These are phyloP conservation scores for Pezicula radicicola DNA, from an alignment of 2,329 filamentous ascomycete species.

Conservation along the genomic window DNA sequence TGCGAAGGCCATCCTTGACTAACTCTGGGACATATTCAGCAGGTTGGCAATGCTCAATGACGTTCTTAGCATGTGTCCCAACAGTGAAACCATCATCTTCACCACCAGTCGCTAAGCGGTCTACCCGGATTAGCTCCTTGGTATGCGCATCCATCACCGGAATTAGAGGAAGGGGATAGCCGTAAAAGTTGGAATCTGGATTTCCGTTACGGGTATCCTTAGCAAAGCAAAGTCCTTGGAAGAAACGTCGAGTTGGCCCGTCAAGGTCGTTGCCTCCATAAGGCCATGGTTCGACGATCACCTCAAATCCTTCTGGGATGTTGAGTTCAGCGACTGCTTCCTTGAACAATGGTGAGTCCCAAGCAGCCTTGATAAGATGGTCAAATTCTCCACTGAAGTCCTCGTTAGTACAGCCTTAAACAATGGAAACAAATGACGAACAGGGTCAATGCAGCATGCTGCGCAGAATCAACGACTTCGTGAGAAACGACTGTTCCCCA, in stretches of 20 bases:
- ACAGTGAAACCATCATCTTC: slow-evolving; percentile 36
- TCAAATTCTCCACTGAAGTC: slow-evolving; percentile 41
- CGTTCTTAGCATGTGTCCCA: slow-evolving; percentile 38
- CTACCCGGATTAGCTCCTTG: slow-evolving; percentile 43
- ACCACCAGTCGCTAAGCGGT: slow-evolving; percentile 37
- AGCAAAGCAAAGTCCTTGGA: slow-evolving; percentile 53
- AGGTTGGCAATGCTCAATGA: slow-evolving; percentile 37
- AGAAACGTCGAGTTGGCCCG: slow-evolving; percentile 45
- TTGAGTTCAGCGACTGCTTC: slow-evolving; percentile 46
- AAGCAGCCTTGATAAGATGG: slow-evolving; percentile 43
- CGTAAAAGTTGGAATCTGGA: slow-evolving; percentile 52
- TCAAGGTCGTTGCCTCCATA: slow-evolving; percentile 49
- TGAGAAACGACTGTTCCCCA: slow-evolving; percentile 37
- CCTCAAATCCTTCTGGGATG: slow-evolving; percentile 51
- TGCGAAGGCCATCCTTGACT: slow-evolving; percentile 33
- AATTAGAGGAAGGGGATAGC: slow-evolving; percentile 45
- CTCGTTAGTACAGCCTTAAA: slow-evolving; percentile 19
- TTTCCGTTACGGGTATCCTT: slow-evolving; percentile 42
- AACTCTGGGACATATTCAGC: slow-evolving; percentile 38
- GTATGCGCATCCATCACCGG: slow-evolving; percentile 45
- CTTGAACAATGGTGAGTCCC: slow-evolving; percentile 49
- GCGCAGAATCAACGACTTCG: slow-evolving; percentile 42
- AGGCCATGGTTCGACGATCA: slow-evolving; percentile 52
- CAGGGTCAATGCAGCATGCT: slow-evolving; percentile 44
- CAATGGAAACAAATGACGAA: slow-evolving; percentile 21